A percentile compares a stretch with the other conserved stretches of the same genome.
These are phyloP conservation scores for Rhipidocladum racemiflorum DNA, from an alignment of 176 grass and related monocot genomes.

Conservation along the genomic window DNA sequence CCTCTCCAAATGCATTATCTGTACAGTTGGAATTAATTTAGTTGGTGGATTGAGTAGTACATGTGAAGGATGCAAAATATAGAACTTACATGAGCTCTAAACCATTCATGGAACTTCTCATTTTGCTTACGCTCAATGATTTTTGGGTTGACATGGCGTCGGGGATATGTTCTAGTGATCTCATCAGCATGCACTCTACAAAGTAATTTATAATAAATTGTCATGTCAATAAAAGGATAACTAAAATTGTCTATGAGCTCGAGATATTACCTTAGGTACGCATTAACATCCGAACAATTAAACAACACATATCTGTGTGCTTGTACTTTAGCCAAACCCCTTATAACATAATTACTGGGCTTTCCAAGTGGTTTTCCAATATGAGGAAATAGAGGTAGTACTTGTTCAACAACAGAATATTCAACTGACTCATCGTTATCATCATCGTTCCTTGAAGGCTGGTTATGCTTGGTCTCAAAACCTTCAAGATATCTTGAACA, in stretches of 20 bases:
- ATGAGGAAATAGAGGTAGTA: neutral
- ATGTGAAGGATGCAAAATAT: neutral
- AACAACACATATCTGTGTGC: constrained; percentile 30
- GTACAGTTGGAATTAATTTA: neutral
- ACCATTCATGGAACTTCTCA: constrained; percentile 22
- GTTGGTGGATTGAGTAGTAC: neutral
- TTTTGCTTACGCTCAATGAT: neutral
- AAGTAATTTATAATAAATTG: no score
- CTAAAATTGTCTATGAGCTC: neutral
- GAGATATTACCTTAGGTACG: constrained; percentile 20
- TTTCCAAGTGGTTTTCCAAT: constrained; percentile 1
- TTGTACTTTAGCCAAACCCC: constrained; percentile 15
- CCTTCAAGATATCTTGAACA: neutral
- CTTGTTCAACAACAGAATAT: neutral
- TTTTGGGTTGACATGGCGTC: no score
- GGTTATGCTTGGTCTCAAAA: neutral
- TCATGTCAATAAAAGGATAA: neutral
- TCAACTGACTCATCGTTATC: neutral
- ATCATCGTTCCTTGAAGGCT: neutral
- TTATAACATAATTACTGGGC: neutral
- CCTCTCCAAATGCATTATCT: neutral
- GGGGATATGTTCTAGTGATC: no score
- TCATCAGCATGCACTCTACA: no score
- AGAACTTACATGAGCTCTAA: neutral
- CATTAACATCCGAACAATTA: constrained; percentile 1